A percentile compares a stretch with the other conserved stretches of the same genome.
Conservation (phyloP, 2,329 filamentous ascomycete species). For the Calonectria honghensis region DNA sequence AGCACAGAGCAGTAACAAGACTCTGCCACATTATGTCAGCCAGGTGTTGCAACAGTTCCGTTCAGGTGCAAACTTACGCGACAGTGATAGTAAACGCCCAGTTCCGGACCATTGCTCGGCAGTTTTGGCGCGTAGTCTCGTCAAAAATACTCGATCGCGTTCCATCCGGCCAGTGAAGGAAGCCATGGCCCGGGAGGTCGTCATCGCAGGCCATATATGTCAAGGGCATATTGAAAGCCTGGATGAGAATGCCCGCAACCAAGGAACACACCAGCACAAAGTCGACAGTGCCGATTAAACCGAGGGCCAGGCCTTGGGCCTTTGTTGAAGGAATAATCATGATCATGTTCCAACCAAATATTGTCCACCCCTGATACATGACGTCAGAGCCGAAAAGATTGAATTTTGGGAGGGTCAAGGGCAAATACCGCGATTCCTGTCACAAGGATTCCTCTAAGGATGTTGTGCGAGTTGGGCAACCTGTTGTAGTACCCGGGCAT, state of each 20-base stretch:
- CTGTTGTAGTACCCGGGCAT: conserved; percentile 21
- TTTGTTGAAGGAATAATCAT: conserved; percentile 27
- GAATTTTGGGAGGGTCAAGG: neutral
- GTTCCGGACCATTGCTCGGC: conserved; percentile 25
- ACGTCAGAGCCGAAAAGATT: conserved; percentile 6
- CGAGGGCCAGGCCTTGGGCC: conserved; percentile 17
- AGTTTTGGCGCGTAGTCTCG: conserved; percentile 26
- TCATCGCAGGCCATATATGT: conserved; percentile 31
- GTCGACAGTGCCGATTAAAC: conserved; percentile 12
- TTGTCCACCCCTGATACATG: conserved; percentile 29
- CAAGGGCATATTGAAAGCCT: conserved; percentile 24
- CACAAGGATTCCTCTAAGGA: conserved; percentile 5
- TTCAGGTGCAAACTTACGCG: conserved; percentile 5
- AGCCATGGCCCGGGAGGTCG: conserved; percentile 26
- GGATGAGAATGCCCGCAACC: conserved; percentile 3
- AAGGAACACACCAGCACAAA: conserved; percentile 1
- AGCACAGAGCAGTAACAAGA: conserved; percentile 26
- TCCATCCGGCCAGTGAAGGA: neutral
- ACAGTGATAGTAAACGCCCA: conserved; percentile 25
- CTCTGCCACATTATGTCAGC: conserved; percentile 7
- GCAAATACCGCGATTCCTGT: conserved; percentile 28
- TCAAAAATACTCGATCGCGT: conserved; percentile 20
- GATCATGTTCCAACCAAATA: conserved; percentile 32
- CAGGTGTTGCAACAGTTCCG: neutral
- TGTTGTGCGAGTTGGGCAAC: neutral